Evolutionary conservation across 2,329 filamentous ascomycete genomes (phyloP).

Genomic region (Biscogniauxia marginata): DNA sequence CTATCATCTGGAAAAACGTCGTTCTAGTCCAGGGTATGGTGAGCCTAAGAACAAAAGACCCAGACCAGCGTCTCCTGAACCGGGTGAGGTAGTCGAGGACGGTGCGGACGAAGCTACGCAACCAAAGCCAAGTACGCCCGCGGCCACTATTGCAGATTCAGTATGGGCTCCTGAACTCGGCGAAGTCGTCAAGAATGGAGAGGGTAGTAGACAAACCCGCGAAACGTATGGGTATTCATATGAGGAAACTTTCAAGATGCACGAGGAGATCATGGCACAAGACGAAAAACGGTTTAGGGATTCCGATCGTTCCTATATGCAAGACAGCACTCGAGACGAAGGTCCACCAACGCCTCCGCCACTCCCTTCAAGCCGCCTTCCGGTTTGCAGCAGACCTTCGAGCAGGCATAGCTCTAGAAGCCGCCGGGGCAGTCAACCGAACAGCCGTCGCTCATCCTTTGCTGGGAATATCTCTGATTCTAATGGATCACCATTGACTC

Average conservation of each 20-base stretch:
- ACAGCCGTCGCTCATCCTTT: conserved; percentile 24
- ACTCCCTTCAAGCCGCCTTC: neutral
- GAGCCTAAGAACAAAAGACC: conserved; percentile 16
- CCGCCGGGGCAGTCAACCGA: conserved; percentile 2
- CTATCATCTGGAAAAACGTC: conserved; percentile 5
- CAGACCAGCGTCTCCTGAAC: conserved; percentile 26
- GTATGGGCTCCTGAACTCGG: conserved; percentile 1
- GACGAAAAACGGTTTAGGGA: neutral
- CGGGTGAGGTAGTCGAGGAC: conserved; percentile 24
- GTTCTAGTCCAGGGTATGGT: conserved; percentile 8
- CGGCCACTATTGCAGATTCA: neutral
- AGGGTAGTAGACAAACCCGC: neutral
- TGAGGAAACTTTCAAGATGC: conserved; percentile 3
- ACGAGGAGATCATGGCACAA: conserved; percentile 1
- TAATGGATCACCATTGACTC: conserved; percentile 29
- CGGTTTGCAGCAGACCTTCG: conserved; percentile 10
- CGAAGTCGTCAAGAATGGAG: neutral
- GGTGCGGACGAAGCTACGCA: conserved; percentile 5
- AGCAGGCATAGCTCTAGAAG: conserved; percentile 15
- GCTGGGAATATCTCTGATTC: conserved; percentile 11
- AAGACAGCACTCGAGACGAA: neutral
- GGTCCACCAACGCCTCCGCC: conserved; percentile 10
- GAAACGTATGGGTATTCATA: neutral
- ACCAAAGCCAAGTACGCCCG: neutral
- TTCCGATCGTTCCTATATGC: neutral